Conservation (phyloP, 768 basidiomycete species). For the Boletus sp. region DNA sequence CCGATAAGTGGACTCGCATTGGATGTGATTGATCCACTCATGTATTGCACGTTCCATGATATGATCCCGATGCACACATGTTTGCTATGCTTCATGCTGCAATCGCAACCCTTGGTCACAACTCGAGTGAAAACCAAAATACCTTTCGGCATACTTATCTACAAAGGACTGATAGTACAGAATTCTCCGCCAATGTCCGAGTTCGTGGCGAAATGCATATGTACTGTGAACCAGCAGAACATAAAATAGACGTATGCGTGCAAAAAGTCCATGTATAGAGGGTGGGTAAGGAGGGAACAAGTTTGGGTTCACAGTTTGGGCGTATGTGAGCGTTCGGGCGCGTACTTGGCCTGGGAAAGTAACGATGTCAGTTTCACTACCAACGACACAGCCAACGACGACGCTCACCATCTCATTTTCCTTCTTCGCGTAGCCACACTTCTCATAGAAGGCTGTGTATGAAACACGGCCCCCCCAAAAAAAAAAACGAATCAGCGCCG, state of each 20-base stretch:
- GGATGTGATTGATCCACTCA: neutral
- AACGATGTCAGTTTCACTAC: slow-evolving; percentile 6
- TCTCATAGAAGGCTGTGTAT: slow-evolving; percentile 85
- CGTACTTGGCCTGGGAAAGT: slow-evolving; percentile 52
- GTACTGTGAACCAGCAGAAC: slow-evolving; percentile 4
- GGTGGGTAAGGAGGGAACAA: neutral
- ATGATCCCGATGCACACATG: slow-evolving; percentile 16
- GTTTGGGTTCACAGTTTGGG: slow-evolving; percentile 19
- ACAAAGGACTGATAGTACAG: slow-evolving; percentile 17
- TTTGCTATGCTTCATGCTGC: slow-evolving; percentile 5
- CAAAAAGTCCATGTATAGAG: slow-evolving; percentile 8
- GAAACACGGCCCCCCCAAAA: neutral
- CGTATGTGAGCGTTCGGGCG: slow-evolving; percentile 35
- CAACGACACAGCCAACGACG: neutral
- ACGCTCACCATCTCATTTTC: slow-evolving; percentile 84
- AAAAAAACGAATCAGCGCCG: slow-evolving; percentile 4
- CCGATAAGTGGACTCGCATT: slow-evolving; percentile 43
- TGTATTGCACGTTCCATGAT: slow-evolving; percentile 28
- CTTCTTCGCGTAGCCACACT: slow-evolving; percentile 90
- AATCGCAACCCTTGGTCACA: neutral
- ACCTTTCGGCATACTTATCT: slow-evolving; percentile 1
- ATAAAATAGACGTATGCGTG: slow-evolving; percentile 4
- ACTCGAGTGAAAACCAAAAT: neutral
- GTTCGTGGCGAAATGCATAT: slow-evolving; percentile 2
- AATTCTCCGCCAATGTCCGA: slow-evolving; percentile 7